phyloP scores from a whole-genome alignment of 2,329 filamentous ascomycete genomes.

The Aspergillus pseudoterreus region DNA sequence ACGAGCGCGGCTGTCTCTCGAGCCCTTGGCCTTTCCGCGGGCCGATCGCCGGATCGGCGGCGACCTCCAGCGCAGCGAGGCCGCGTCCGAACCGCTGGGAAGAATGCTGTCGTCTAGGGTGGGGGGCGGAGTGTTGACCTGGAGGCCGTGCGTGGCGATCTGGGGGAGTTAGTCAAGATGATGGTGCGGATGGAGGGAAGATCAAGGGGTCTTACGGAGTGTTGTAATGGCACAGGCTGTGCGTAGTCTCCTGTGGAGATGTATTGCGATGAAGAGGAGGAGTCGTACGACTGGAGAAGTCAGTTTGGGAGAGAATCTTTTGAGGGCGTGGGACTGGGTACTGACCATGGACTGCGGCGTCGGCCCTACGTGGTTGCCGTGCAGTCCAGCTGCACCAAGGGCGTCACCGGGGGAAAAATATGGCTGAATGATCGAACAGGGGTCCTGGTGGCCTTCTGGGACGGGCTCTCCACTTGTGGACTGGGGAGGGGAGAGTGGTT shows the following conservation, averaged over 20 bases:
- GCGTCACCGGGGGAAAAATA: constrained; percentile 9
- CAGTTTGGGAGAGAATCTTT: neutral
- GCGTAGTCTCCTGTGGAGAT: constrained; percentile 15
- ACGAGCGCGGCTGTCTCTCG: constrained; percentile 11
- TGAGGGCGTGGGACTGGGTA: neutral
- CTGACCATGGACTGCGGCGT: constrained; percentile 20
- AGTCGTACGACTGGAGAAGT: constrained; percentile 15
- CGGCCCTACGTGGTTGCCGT: constrained; percentile 5
- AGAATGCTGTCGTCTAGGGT: constrained; percentile 17
- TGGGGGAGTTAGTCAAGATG: constrained; percentile 2
- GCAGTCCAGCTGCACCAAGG: constrained; percentile 4
- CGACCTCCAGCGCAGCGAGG: constrained; percentile 16
- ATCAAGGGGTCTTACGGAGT: constrained; percentile 18
- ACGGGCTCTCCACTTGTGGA: constrained; percentile 22
- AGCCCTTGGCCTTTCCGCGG: constrained; percentile 9
- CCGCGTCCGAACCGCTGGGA: constrained; percentile 8
- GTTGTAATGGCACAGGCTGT: constrained; percentile 4
- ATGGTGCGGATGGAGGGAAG: too few relatives aligned
- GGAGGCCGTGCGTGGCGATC: constrained; percentile 15
- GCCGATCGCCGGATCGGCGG: constrained; percentile 12
- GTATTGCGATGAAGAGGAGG: constrained; percentile 11
- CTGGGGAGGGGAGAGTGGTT: constrained; percentile 28
- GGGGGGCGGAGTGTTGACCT: constrained; percentile 23
- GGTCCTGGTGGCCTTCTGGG: constrained; percentile 14
- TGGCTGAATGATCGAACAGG: constrained; percentile 12